phyloP scores from a whole-genome alignment of 805 yeast species.

The Nakazawaea ernobii region DNA sequence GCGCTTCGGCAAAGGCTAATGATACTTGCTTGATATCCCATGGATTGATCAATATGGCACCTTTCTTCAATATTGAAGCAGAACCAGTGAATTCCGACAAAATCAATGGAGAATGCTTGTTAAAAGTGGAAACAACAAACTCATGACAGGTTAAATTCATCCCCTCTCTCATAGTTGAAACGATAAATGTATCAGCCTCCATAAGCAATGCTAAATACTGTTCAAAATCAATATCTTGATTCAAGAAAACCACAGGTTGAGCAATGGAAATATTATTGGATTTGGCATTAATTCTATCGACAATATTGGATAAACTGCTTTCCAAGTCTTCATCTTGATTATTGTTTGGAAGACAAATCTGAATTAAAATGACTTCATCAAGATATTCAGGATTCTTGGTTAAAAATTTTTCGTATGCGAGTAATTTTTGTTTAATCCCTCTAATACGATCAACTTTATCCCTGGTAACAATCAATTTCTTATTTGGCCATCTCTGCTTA shows the following conservation, averaged over 20 bases:
- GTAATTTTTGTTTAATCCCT: constrained; percentile 81
- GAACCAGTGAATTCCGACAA: constrained; percentile 94
- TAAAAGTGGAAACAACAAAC: constrained; percentile 69
- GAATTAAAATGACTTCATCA: constrained; percentile 68
- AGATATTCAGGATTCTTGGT: constrained; percentile 65
- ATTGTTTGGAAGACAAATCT: constrained; percentile 64
- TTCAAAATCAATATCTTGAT: constrained; percentile 82
- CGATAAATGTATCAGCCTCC: constrained; percentile 86
- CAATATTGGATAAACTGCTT: constrained; percentile 67
- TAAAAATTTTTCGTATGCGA: constrained; percentile 81
- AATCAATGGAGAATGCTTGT: constrained; percentile 73
- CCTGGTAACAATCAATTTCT: constrained; percentile 72
- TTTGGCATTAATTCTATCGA: constrained; percentile 78
- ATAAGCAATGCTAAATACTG: constrained; percentile 82
- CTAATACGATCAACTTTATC: constrained; percentile 85
- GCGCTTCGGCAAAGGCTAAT: constrained; percentile 53
- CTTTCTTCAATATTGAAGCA: constrained; percentile 66
- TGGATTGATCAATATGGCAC: constrained; percentile 80
- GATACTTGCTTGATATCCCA: constrained; percentile 76
- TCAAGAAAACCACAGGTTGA: constrained; percentile 83
- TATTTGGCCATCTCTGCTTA: constrained; percentile 70
- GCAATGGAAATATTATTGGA: constrained; percentile 55
- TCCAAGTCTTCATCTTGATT: constrained; percentile 52
- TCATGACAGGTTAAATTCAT: constrained; percentile 97
- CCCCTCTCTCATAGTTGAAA: constrained; percentile 92